Percentiles rank a stretch among this genome's conserved stretches.
Conservation (phyloP, 257 asterid species). For the Phtheirospermum japonicum region DNA sequence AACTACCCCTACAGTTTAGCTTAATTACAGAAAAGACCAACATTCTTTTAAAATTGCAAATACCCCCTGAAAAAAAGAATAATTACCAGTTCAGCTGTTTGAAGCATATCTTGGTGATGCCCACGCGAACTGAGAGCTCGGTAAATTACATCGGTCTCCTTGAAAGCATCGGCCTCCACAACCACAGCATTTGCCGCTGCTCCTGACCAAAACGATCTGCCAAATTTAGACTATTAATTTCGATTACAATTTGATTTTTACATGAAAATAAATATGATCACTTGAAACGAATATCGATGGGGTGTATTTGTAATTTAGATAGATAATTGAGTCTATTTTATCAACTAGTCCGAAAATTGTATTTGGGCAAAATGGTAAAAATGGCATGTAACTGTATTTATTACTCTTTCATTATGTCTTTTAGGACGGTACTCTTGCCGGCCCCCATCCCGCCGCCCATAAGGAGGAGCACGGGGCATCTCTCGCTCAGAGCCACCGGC, state of each 20-base stretch:
- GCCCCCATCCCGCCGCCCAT: constrained; percentile 99
- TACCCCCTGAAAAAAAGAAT: neutral
- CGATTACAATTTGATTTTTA: no score
- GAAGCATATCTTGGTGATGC: constrained; percentile 94
- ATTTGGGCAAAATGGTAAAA: no score
- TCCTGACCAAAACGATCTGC: constrained; percentile 80
- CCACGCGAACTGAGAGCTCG: constrained; percentile 82
- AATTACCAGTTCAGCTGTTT: constrained; percentile 73
- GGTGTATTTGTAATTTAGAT: no score
- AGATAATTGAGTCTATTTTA: no score
- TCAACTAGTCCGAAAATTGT: no score
- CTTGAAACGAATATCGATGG: no score
- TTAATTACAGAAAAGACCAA: neutral
- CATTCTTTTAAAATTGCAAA: neutral
- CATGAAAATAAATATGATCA: no score
- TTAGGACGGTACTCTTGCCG: constrained; percentile 96
- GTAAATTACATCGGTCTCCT: constrained; percentile 87
- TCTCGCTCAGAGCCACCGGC: constrained; percentile 64
- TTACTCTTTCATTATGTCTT: constrained; percentile 86
- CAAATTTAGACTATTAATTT: no score
- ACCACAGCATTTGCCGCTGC: constrained; percentile 78
- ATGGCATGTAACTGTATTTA: no score
- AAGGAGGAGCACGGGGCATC: constrained; percentile 86
- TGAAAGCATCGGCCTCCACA: constrained; percentile 96
- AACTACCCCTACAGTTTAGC: neutral